These are phyloP conservation scores for Deinandra increscens DNA, from an alignment of 129 eudicot genomes.

Conservation along the genomic window DNA sequence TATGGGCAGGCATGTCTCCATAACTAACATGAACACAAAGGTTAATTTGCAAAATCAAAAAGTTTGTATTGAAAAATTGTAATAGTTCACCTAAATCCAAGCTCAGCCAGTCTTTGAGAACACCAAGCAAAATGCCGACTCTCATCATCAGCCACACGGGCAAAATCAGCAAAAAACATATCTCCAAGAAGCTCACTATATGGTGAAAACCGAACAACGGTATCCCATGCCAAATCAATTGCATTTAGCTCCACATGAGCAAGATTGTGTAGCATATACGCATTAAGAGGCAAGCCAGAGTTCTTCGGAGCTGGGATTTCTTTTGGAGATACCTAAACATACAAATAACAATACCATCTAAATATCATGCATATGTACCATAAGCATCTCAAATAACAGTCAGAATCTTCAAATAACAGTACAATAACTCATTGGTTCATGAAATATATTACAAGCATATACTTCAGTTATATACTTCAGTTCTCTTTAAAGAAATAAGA, in stretches of 20 bases:
- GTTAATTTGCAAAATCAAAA: not conserved
- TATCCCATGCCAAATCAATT: conserved; percentile 98
- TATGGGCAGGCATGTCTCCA: conserved; percentile 99
- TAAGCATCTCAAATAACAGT: not conserved
- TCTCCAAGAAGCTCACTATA: conserved; percentile 72
- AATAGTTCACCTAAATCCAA: conserved; percentile 70
- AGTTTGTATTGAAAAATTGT: not conserved
- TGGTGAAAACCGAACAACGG: conserved; percentile 92
- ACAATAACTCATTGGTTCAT: not conserved
- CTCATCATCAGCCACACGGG: conserved; percentile 96
- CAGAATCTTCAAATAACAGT: not conserved
- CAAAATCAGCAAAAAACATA: conserved; percentile 91
- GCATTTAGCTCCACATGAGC: conserved; percentile 98
- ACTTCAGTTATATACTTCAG: not conserved
- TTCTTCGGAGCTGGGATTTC: conserved; percentile 84
- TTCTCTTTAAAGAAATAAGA: not conserved
- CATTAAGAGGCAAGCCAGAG: conserved; percentile 86
- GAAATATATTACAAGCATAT: not conserved
- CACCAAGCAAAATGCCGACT: conserved; percentile 99
- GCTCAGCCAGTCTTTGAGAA: conserved; percentile 83
- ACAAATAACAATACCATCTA: conserved; percentile 2
- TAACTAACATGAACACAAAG: conserved; percentile 42
- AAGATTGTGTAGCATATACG: conserved; percentile 92
- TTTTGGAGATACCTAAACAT: conserved; percentile 75
- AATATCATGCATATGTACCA: not conserved